These are phyloP conservation scores for Petrea volubilis DNA, from an alignment of 257 asterid genomes.

Conservation along the genomic window DNA sequence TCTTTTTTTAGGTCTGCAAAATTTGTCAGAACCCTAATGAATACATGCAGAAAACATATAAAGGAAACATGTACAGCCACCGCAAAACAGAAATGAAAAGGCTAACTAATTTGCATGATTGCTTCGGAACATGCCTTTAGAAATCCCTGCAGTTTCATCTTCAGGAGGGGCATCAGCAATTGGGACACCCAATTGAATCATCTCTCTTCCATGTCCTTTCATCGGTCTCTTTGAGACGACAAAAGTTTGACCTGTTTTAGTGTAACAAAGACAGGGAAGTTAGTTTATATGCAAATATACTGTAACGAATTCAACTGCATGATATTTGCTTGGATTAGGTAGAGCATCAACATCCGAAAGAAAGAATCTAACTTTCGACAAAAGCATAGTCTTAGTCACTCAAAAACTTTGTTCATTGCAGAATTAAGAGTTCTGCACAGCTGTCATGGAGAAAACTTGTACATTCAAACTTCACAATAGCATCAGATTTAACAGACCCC, in stretches of 20 bases:
- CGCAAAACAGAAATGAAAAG: constrained; percentile 10
- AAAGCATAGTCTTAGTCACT: too few species aligned
- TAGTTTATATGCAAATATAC: constrained; percentile 13
- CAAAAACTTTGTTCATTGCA: constrained; percentile 1
- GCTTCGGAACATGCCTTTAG: constrained; percentile 54
- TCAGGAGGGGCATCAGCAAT: constrained; percentile 62
- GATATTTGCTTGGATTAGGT: constrained; percentile 2
- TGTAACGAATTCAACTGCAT: constrained; percentile 7
- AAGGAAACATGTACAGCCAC: background rate
- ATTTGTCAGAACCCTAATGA: constrained; percentile 23
- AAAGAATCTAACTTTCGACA: constrained; percentile 2
- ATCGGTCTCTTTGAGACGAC: constrained; percentile 67
- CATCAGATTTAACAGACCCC: background rate
- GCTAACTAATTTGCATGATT: constrained; percentile 5
- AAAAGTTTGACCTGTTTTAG: constrained; percentile 72
- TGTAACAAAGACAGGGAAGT: constrained; percentile 28
- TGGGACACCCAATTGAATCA: constrained; percentile 78
- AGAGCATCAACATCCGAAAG: constrained; percentile 6
- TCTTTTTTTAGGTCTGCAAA: constrained; percentile 71
- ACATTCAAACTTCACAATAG: background rate
- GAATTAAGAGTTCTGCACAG: background rate
- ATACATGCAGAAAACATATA: constrained; percentile 11
- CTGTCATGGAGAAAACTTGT: background rate
- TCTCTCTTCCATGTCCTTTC: constrained; percentile 94
- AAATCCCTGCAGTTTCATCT: constrained; percentile 55